A percentile compares a stretch with the other conserved stretches of the same genome.
Conservation (phyloP, 2,329 filamentous ascomycete genomes). For the Colletotrichum sp. region DNA sequence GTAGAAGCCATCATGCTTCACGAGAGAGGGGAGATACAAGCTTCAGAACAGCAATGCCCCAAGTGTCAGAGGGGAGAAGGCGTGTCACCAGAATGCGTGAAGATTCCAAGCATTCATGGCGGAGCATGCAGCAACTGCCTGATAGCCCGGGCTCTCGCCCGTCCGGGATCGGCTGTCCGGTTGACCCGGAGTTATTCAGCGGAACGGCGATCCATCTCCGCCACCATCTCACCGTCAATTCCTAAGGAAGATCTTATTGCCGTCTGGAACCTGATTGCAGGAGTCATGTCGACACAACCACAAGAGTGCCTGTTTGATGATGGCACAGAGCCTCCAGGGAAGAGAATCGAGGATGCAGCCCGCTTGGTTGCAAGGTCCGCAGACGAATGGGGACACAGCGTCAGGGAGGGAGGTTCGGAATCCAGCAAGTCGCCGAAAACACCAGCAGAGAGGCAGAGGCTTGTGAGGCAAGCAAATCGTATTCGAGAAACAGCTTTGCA, state of each 20-base stretch:
- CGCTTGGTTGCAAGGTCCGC: slow-evolving; percentile 28
- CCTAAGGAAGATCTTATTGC: slow-evolving; percentile 28
- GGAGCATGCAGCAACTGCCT: slow-evolving; percentile 29
- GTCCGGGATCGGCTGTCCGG: neutral
- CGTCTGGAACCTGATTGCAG: slow-evolving; percentile 30
- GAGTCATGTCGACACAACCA: slow-evolving; percentile 98
- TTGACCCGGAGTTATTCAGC: slow-evolving; percentile 12
- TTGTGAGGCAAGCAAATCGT: slow-evolving; percentile 4
- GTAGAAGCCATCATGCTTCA: slow-evolving; percentile 29
- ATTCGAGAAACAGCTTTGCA: slow-evolving; percentile 18
- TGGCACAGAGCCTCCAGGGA: slow-evolving; percentile 24
- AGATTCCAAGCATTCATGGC: slow-evolving; percentile 18
- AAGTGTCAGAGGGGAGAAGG: slow-evolving; percentile 27
- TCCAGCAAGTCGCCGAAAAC: neutral
- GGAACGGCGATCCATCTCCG: slow-evolving; percentile 18
- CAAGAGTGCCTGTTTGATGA: slow-evolving; percentile 88
- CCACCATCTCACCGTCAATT: slow-evolving; percentile 18
- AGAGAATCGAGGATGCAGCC: slow-evolving; percentile 29
- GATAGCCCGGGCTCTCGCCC: slow-evolving; percentile 21
- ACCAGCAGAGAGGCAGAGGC: neutral
- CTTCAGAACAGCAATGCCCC: slow-evolving; percentile 21
- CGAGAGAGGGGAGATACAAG: slow-evolving; percentile 25
- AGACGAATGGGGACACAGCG: slow-evolving; percentile 26
- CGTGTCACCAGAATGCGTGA: slow-evolving; percentile 27
- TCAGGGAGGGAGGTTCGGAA: neutral